phyloP scores from a whole-genome alignment of 345 rosid genomes.

The Anacardium occidentale region DNA sequence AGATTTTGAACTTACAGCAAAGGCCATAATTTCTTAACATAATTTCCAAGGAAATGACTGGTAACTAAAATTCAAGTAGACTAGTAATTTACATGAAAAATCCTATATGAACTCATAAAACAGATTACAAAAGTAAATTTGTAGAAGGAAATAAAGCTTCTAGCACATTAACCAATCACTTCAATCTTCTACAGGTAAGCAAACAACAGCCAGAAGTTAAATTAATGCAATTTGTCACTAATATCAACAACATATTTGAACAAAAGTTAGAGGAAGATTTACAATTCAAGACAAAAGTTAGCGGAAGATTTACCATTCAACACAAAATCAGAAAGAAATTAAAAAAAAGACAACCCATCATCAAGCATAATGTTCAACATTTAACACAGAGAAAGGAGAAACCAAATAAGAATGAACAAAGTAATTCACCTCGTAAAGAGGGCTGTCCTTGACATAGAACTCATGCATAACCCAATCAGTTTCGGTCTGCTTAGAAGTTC shows the following conservation, averaged over 20 bases:
- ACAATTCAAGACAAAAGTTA: not conserved
- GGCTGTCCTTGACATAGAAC: not conserved
- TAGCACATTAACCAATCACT: not conserved
- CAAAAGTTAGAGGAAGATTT: too few species aligned
- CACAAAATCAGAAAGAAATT: not conserved
- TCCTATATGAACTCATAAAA: not conserved
- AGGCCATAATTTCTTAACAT: not conserved
- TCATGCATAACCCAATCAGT: constrained; percentile 24
- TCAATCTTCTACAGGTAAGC: not conserved
- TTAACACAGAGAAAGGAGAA: not conserved
- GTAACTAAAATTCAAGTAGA: not conserved
- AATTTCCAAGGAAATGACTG: not conserved
- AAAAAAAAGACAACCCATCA: not conserved
- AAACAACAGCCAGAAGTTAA: not conserved
- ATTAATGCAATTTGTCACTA: not conserved
- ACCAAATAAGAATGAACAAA: not conserved
- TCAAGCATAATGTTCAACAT: not conserved
- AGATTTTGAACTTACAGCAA: not conserved
- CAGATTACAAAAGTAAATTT: not conserved
- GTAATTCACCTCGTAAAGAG: not conserved
- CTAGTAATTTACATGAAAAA: too few species aligned
- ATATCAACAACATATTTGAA: too few species aligned
- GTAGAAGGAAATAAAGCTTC: not conserved
- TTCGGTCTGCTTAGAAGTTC: not conserved
- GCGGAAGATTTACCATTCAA: not conserved